Conservation (phyloP, 805 yeast species). For the Yamadazyma ubonensis region DNA sequence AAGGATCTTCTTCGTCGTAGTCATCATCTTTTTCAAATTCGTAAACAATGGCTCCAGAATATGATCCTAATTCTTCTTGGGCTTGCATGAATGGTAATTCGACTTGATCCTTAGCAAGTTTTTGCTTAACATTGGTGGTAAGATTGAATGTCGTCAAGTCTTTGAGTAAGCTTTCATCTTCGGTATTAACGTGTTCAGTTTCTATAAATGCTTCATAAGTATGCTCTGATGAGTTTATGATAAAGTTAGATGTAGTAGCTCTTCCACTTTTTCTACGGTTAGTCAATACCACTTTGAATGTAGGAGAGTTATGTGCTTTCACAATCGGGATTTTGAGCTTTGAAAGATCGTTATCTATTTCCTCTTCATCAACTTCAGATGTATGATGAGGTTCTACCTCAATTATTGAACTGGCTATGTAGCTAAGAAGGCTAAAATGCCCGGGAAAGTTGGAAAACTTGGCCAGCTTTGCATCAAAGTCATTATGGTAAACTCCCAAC, state of each 20-base stretch:
- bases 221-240: conserved; percentile 51
- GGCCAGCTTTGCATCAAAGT: conserved; percentile 14
- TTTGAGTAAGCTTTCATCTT: conserved; percentile 57
- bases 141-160: conserved; percentile 87
- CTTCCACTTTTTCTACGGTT: conserved; percentile 87
- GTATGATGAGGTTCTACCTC: conserved; percentile 50
- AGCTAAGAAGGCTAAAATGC: conserved; percentile 51
- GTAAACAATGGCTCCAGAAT: conserved; percentile 92
- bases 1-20: conserved; percentile 97
- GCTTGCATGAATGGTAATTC: conserved; percentile 92
- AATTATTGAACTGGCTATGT: conserved; percentile 73
- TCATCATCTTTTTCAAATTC: conserved; percentile 97
- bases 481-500: conserved; percentile 38
- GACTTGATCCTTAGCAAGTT: conserved; percentile 75
- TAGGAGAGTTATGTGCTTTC: conserved; percentile 44
- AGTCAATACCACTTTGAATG: conserved; percentile 51
- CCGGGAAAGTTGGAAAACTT: conserved; percentile 51
- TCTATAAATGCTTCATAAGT: conserved; percentile 29
- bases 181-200: conserved; percentile 21
- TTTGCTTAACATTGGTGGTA: conserved; percentile 72
- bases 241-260: conserved; percentile 55
- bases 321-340: conserved; percentile 47
- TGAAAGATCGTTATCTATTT: conserved; percentile 37
- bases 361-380: conserved; percentile 45
- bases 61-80: conserved; percentile 56